Base-by-base conservation (phyloP, 2,329 filamentous ascomycete genomes). In the Ramularia endophylla region DNA sequence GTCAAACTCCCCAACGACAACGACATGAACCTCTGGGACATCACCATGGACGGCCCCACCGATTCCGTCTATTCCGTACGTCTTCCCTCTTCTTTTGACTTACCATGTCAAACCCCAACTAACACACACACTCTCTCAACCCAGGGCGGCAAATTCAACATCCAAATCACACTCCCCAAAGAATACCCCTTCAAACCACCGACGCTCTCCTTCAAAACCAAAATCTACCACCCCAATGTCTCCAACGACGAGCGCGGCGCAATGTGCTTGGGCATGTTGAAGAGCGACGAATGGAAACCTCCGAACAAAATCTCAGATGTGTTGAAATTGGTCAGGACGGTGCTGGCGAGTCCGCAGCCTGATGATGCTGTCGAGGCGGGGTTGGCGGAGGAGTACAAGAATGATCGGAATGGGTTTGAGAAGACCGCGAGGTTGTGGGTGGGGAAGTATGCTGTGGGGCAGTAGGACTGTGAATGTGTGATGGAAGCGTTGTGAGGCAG, bases 191-290 rank as follows among this genome's bases (percentile, higher is more conserved):
- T 94, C 80, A 92, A 92, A 67, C 80, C 87, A 16, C 88, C 88
- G 12, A 71, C 75, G 46, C 74, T 94, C 54, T 80, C 75, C 60
- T 94, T 95, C 75, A 70, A 73, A 52, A 95, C 88, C 38, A 90
- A 89, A 68, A 85, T 95, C 72, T 95, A 94, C 76, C 89, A 95
- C 70, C 88, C 89, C 32, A 95, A 95, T 68, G 78, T 95, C 45
- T 87, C 83, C 60, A 92, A 94, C 74, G 88, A 94, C 65, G 76
- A 78, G 60, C 78, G 80, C 53, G 89, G 89, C 48, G 83, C 76
- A 67, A 86, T 95, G 78, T 95, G 89, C 67, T 74, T 95, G 32
- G 81, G 79, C 46, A 77, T 89, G 65, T 78, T 95, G 54, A 87
- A 89, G 62, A 65, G 83, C 20, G 87, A 94, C 57, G 82, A 87